Conservation (phyloP, 768 basidiomycete species). For the Leccinum ochraceum region DNA sequence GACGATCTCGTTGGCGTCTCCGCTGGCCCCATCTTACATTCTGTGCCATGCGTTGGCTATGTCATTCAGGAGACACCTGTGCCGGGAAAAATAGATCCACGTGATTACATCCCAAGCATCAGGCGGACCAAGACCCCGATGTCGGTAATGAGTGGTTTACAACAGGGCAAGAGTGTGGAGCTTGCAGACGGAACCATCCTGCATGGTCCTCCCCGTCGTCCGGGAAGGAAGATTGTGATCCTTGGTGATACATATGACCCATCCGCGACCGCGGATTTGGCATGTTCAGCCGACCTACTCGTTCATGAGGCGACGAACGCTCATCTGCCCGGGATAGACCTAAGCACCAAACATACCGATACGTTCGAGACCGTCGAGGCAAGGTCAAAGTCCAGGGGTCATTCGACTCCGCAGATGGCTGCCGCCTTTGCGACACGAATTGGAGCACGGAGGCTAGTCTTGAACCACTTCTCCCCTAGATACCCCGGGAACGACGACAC, state of each 20-base stretch:
- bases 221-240: constrained; percentile 76
- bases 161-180: constrained; percentile 60
- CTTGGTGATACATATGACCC: constrained; percentile 87
- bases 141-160: constrained; percentile 64
- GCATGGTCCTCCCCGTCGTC: constrained; percentile 61
- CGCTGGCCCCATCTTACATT: constrained; percentile 78
- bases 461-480: constrained; percentile 87
- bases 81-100: constrained; percentile 75
- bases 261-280: constrained; percentile 60
- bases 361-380: constrained; percentile 61
- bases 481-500: constrained; percentile 69
- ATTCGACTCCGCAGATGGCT: constrained; percentile 92
- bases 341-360: constrained; percentile 57
- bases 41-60: constrained; percentile 80
- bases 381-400: constrained; percentile 73
- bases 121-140: constrained; percentile 70
- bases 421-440: constrained; percentile 74
- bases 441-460: constrained; percentile 57
- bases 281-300: constrained; percentile 66
- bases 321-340: constrained; percentile 66
- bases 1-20: constrained; percentile 60
- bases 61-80: constrained; percentile 69
- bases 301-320: constrained; percentile 93
- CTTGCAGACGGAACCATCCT: constrained; percentile 75
- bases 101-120: constrained; percentile 65